phyloP scores from a whole-genome alignment of 768 basidiomycete genomes.

The Boletus patriciae region DNA sequence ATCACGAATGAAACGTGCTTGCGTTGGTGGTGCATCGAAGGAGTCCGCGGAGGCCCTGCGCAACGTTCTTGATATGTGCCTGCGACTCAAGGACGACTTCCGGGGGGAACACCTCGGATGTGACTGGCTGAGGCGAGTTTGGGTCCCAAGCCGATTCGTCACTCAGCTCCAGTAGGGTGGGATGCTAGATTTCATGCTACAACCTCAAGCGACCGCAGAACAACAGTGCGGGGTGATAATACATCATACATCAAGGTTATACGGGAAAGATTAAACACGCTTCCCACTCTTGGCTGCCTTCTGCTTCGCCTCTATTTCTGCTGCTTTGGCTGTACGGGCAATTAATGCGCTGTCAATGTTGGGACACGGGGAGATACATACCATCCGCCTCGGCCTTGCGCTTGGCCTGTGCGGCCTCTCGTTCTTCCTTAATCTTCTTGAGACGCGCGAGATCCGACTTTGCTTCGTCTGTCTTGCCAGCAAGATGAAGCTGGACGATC shows the following conservation, averaged over 20 bases:
- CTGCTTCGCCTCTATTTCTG: conserved; percentile 63
- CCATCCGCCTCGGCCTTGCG: conserved; percentile 88
- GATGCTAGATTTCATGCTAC: not conserved
- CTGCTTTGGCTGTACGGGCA: conserved; percentile 53
- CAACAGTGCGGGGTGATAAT: not conserved
- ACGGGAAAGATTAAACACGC: conserved; percentile 39
- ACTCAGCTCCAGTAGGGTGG: not conserved
- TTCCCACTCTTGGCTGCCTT: conserved; percentile 36
- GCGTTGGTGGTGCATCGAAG: too few species aligned
- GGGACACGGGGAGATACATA: conserved; percentile 32
- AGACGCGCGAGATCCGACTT: conserved; percentile 86
- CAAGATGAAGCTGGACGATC: conserved; percentile 54
- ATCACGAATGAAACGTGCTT: too few species aligned
- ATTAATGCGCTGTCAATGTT: not conserved
- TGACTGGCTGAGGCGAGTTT: too few species aligned
- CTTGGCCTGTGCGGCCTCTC: conserved; percentile 85
- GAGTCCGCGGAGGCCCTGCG: too few species aligned
- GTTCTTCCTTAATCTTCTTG: conserved; percentile 80
- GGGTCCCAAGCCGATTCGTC: not conserved
- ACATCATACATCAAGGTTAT: not conserved
- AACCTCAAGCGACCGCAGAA: not conserved
- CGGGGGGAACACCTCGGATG: too few species aligned
- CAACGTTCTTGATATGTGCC: too few species aligned
- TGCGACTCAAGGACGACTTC: too few species aligned
- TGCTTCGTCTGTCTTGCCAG: conserved; percentile 90